Evolutionary conservation across 768 basidiomycete genomes (phyloP), one percentile per base, ranked within the genome.

Genomic region (Pleurotus eryngii): DNA sequence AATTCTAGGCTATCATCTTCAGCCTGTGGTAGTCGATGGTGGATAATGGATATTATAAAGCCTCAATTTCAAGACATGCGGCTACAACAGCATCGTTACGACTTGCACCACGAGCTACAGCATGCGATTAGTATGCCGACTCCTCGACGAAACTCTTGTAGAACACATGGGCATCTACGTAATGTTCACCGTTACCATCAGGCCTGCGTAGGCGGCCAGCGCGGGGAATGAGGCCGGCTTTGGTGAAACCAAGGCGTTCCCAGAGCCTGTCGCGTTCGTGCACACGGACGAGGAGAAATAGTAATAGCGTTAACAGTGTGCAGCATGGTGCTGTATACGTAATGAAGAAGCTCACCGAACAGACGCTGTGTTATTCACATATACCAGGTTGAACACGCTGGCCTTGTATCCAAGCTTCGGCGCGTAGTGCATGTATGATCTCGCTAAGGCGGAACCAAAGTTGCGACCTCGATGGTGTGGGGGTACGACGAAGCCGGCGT

Each of bases 341-440:
- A 35, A 58, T 53, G 20, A 54, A 26, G 3, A 18, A 37, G 69
- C 78, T 64, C 59, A 86, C 89, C 76, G 81, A 59, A 87, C 68
- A 45, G 87, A 89, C 15, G 92, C 92, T 45, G 72, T 64, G 72
- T 96, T 97, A 68, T 87, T 92, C 22, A 85, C 83, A 69, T 90
- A 96, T 38, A 97, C 93, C 43, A 97, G 80, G 68, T 97, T 96
- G 78, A 97, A 96, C 22, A 96, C 84, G 66, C 87, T 90, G 3
- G 82, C 87, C 62, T 81, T 75, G 72, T 89, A 89, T 35, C 90
- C 92, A 20, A 95, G 73, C 38, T 72, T 75, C 0, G 93, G 95
- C 1, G 83, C 95, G 64, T 92, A 92, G 67, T 89, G 74, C 17
- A 95, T 72, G 71, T 84, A 97, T 2, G 90, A 90, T 59, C 78